Base-by-base conservation (phyloP, 2,329 filamentous ascomycete genomes). In the Aspergillus sp. region DNA sequence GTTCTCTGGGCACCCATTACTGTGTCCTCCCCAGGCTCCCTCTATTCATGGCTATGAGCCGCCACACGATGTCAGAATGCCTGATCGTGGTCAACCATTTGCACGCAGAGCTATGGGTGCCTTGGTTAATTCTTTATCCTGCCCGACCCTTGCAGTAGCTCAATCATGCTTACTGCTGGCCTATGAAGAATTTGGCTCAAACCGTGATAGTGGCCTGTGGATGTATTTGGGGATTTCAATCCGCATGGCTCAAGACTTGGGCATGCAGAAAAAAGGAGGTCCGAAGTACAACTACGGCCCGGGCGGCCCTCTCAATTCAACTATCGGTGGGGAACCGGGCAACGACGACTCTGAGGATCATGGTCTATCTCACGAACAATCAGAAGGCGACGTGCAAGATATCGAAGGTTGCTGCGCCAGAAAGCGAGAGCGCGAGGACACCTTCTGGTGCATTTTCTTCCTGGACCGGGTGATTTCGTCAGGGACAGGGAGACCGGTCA, bases 211-310 rank as follows among this genome's bases (percentile, higher is more conserved):
- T 62, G 87, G 88, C 0, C 67, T 95, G 5, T 95, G 89, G 88
- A 94, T 94, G 88, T 94, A 94, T 60, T 74, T 94, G 1, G 89
- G 88, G 0, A 83, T 91, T 44, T 84, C 88, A 0, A 94, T 94
- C 50, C 82, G 88, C 4, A 86, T 89, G 81, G 84, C 84, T 0
- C 79, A 87, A 50, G 85, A 89, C 59, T 68, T 94, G 7, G 88
- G 89, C 0, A 74, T 94, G 53, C 86, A 91, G 55, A 94, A 89
- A 53, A 75, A 86, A 10, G 83, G 90, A 52, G 88, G 88, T 0
- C 75, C 94, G 36, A 75, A 74, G 49, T 70, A 70, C 50, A 78
- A 74, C 49, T 70, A 70, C 50, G 79, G 78, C 9, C 71, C 69
- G 12, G 70, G 72, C 43, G 78, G 79, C 0, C 73, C 19, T 19